phyloP scores from a whole-genome alignment of 805 yeast species.

The Saccharomycopsis malanga region DNA sequence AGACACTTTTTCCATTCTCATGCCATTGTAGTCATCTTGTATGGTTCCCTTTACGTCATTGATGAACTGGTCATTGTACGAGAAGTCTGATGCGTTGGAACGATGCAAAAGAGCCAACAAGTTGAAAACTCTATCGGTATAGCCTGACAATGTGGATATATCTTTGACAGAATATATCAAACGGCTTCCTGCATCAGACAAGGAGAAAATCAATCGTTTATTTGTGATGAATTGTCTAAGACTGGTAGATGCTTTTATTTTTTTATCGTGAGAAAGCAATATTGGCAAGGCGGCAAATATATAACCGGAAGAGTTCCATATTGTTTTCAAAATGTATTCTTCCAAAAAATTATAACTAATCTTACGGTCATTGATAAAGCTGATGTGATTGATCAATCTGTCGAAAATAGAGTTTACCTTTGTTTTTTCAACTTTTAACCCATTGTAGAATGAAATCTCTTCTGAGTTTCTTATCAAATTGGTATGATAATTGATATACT shows the following conservation, averaged over 20 bases:
- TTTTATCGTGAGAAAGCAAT: conserved; percentile 29
- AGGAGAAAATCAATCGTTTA: conserved; percentile 79
- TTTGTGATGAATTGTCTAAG: conserved; percentile 88
- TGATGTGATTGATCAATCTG: conserved; percentile 47
- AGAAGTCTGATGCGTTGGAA: conserved; percentile 54
- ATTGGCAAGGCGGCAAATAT: conserved; percentile 87
- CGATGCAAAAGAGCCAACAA: conserved; percentile 72
- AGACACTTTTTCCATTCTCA: conserved; percentile 76
- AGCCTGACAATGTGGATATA: conserved; percentile 83
- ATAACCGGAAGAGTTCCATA: conserved; percentile 96
- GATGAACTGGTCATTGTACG: conserved; percentile 35
- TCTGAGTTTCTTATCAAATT: conserved; percentile 84
- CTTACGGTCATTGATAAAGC: conserved; percentile 48
- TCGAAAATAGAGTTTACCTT: conserved; percentile 56
- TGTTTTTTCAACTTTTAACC: conserved; percentile 67
- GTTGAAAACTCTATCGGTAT: conserved; percentile 77
- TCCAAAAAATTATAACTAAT: conserved; percentile 69
- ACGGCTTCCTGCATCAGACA: conserved; percentile 93
- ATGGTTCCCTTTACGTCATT: conserved; percentile 71
- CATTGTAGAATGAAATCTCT: conserved; percentile 91
- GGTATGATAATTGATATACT: conserved; percentile 78
- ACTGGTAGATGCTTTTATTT: conserved; percentile 36
- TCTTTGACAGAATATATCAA: conserved; percentile 93
- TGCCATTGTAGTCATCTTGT: conserved; percentile 69
- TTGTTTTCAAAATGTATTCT: conserved; percentile 79